Percentiles rank a stretch among this genome's conserved stretches.
Conservation (phyloP, 805 yeast genomes). For the Saturnispora sekii region DNA sequence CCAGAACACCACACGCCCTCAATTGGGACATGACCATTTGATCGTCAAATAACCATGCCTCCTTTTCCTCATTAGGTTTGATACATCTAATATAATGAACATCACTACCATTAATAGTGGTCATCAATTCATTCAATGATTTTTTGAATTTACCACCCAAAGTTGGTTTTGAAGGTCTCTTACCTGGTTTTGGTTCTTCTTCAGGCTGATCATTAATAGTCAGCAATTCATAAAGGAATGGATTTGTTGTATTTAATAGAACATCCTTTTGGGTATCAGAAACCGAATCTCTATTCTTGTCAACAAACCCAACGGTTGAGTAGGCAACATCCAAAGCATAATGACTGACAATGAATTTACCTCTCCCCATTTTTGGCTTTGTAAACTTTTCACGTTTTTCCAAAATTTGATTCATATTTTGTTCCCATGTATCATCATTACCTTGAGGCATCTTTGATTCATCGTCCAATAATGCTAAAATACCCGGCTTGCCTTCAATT, state of each 20-base stretch:
- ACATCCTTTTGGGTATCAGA: slow-evolving; percentile 92
- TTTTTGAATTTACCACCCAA: slow-evolving; percentile 90
- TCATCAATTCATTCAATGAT: slow-evolving; percentile 87
- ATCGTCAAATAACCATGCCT: slow-evolving; percentile 93
- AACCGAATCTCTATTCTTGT: slow-evolving; percentile 94
- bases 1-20: slow-evolving; percentile 97
- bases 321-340: slow-evolving; percentile 92
- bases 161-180: slow-evolving; percentile 67
- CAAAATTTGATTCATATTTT: slow-evolving; percentile 78
- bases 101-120: slow-evolving; percentile 85
- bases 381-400: slow-evolving; percentile 72
- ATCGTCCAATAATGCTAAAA: slow-evolving; percentile 82
- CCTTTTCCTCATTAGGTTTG: slow-evolving; percentile 89
- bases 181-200: slow-evolving; percentile 23
- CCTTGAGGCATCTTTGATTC: slow-evolving; percentile 94
- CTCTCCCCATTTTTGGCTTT: slow-evolving; percentile 90
- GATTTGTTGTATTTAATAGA: slow-evolving; percentile 58
- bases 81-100: slow-evolving; percentile 96
- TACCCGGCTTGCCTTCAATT: slow-evolving; percentile 84
- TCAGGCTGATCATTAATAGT: slow-evolving; percentile 48
- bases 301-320: slow-evolving; percentile 90
- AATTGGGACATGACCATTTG: slow-evolving; percentile 91
- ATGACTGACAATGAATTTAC: slow-evolving; percentile 82
- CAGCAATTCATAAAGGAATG: slow-evolving; percentile 54
- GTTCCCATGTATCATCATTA: slow-evolving; percentile 84